Evolutionary conservation across 805 yeast genomes (phyloP), one percentile per base, ranked within the genome.

Genomic region (Starmerella roubikii): DNA sequence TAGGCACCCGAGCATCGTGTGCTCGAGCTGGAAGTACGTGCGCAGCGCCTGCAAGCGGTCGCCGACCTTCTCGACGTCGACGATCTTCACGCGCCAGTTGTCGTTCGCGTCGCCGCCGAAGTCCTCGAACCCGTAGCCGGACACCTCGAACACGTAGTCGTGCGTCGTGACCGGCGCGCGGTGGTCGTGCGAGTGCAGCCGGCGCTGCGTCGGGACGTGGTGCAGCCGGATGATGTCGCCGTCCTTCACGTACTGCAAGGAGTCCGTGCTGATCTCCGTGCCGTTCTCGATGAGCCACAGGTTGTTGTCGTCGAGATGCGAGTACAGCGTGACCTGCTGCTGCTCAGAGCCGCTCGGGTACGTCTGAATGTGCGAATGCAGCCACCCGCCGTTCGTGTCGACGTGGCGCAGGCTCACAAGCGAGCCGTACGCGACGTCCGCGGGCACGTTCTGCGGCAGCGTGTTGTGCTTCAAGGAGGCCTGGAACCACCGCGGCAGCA

Each of bases 151-250:
- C 54, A 85, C 78, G 58, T 88, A 86, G 40, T 91, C 97, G 53
- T 83, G 91, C 54, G 83, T 94, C 9, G 88, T 72, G 21, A 85
- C 72, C 9, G 94, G 95, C 3, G 97, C 95, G 44, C 86, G 73
- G 36, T 70, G 63, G 44, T 81, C 80, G 46, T 68, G 74, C 18
- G 84, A 79, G 47, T 76, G 76, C 37, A 91, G 59, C 33, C 80
- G 72, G 45, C 74, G 73, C 13, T 76, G 71, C 1, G 96, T 79
- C 2, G 51, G 44, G 41, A 67, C 66, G 56, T 91, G 97, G 62
- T 71, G 73, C n/a, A 91, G 56, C 42, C 78, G 67, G 17, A 88
- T 61, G 12, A 64, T 54, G 40, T 69, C 74, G 16, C 78, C 77
- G 47, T 74, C 71, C 38, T 66, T 57, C 30, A 78, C 62, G 43